These are phyloP conservation scores for Kluyveromyces starmeri DNA, from an alignment of 805 yeast species.

Conservation along the genomic window DNA sequence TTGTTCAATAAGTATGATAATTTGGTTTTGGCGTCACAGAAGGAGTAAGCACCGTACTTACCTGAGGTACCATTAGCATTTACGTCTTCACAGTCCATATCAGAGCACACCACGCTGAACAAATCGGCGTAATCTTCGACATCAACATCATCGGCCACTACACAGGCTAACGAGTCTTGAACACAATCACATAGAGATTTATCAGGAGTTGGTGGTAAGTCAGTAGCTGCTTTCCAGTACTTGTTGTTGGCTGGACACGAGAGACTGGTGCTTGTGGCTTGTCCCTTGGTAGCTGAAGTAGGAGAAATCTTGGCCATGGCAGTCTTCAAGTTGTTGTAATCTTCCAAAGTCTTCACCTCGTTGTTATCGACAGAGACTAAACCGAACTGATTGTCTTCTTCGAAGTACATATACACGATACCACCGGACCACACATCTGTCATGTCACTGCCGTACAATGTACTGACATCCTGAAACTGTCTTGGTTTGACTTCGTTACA, in stretches of 20 bases:
- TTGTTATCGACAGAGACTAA: conserved; percentile 41
- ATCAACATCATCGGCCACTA: conserved; percentile 33
- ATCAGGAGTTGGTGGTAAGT: conserved; percentile 66
- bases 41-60: conserved; percentile 59
- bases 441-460: conserved; percentile 52
- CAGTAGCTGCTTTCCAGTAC: conserved; percentile 51
- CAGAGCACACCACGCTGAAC: conserved; percentile 44
- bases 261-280: conserved; percentile 33
- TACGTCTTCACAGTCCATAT: conserved; percentile 49
- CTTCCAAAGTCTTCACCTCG: conserved; percentile 44
- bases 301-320: conserved; percentile 45
- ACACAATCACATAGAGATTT: conserved; percentile 51
- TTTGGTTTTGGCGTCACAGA: conserved; percentile 52
- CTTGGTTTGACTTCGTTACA: conserved; percentile 58
- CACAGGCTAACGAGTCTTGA: conserved; percentile 42
- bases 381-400: conserved; percentile 62
- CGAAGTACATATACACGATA: conserved; percentile 69
- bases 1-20: conserved; percentile 50
- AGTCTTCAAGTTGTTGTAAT: conserved; percentile 47
- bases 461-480: conserved; percentile 53
- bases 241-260: conserved; percentile 47
- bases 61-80: conserved; percentile 49
- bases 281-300: conserved; percentile 32
- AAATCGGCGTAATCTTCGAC: conserved; percentile 45
- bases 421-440: conserved; percentile 77